Conservation (phyloP, 2,329 filamentous ascomycete genomes). For the Sclerotinia nivalis region DNA sequence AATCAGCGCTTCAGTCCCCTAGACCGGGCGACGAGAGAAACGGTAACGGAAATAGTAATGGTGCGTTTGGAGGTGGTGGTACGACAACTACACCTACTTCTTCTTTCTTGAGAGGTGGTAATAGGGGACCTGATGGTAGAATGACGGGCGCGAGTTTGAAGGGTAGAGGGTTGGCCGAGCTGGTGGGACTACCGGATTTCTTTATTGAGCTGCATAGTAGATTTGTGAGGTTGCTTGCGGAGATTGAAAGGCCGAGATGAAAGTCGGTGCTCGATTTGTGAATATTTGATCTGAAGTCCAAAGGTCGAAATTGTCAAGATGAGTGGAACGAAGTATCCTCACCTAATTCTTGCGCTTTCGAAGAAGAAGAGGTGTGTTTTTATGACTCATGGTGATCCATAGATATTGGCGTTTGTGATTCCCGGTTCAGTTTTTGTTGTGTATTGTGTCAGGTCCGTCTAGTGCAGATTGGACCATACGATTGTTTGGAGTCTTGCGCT, state of each 20-base stretch:
- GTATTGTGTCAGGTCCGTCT: conserved; percentile 14
- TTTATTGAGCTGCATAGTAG: conserved; percentile 66
- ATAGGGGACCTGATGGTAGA: conserved; percentile 34
- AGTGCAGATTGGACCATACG: conserved; percentile 18
- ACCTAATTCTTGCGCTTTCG: background rate
- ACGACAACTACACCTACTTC: conserved; percentile 28
- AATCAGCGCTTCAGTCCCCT: conserved; percentile 25
- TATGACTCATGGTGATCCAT: background rate
- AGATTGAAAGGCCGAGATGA: conserved; percentile 45
- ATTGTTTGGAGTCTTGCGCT: conserved; percentile 6
- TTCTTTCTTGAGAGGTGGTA: conserved; percentile 37
- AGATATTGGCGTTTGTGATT: conserved; percentile 16
- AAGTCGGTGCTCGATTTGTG: background rate
- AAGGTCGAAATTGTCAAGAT: background rate
- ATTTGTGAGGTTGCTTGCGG: conserved; percentile 63
- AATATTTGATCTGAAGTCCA: background rate
- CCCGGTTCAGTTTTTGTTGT: background rate
- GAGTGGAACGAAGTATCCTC: background rate
- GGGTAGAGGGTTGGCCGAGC: conserved; percentile 62
- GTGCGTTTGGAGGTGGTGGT: conserved; percentile 8
- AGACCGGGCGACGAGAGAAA: conserved; percentile 18
- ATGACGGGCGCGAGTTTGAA: conserved; percentile 54
- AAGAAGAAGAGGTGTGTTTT: background rate
- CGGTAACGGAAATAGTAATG: conserved; percentile 23
- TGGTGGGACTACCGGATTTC: conserved; percentile 66